These are phyloP conservation scores for Ambrosiella cleistominuta DNA, from an alignment of 2,329 filamentous ascomycete species.

Conservation along the genomic window DNA sequence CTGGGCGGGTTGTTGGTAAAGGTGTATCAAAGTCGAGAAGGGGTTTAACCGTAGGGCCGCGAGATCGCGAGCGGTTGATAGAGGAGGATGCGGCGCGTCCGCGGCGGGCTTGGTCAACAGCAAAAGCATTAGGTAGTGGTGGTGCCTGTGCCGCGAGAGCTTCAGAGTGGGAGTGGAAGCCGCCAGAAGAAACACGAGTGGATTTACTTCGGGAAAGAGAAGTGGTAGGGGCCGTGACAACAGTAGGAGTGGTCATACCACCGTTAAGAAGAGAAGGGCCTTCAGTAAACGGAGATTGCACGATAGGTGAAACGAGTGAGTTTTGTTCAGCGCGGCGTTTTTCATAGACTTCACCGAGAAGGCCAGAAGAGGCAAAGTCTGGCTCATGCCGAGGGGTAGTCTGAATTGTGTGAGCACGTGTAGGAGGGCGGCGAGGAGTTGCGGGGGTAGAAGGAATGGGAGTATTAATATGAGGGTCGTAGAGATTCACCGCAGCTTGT, in stretches of 20 bases:
- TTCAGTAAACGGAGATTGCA: conserved; percentile 30
- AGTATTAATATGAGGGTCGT: neutral
- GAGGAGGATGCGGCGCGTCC: conserved; percentile 5
- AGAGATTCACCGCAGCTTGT: conserved; percentile 5
- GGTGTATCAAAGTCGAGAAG: conserved; percentile 48
- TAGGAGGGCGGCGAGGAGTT: conserved; percentile 1
- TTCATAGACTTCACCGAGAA: conserved; percentile 33
- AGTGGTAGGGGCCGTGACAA: neutral
- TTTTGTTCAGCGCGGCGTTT: conserved; percentile 22
- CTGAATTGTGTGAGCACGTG: neutral
- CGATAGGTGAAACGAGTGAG: conserved; percentile 15
- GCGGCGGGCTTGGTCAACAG: conserved; percentile 7
- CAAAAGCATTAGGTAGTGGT: conserved; percentile 8
- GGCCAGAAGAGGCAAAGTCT: conserved; percentile 32
- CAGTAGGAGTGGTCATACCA: conserved; percentile 8
- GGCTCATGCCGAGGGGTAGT: conserved; percentile 16
- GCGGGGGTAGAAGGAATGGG: neutral
- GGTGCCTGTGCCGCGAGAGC: neutral
- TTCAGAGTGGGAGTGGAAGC: conserved; percentile 11
- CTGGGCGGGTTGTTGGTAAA: conserved; percentile 41
- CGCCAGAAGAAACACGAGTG: neutral
- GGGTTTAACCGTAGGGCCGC: conserved; percentile 11
- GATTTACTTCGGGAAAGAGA: neutral
- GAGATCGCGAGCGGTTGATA: conserved; percentile 15
- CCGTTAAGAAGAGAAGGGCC: conserved; percentile 40